Base-by-base conservation (phyloP, 441 rosid species). In the Corymbia citriodora region DNA sequence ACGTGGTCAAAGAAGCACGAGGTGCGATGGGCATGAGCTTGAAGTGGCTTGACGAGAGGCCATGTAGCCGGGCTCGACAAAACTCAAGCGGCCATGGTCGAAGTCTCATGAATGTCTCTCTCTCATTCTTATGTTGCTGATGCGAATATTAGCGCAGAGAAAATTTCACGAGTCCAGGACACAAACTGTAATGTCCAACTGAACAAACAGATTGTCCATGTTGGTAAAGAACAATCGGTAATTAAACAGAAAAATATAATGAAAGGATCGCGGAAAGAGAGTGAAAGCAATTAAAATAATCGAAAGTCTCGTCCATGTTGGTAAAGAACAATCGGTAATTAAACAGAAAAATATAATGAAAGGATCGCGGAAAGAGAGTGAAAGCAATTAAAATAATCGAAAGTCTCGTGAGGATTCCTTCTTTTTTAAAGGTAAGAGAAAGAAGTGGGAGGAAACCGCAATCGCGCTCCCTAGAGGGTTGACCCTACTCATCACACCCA, bases 251-350 rank as follows among this genome's bases (percentile, higher is more conserved):
- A 9, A 16, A 16, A 21, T 68, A 68, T 68, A 16, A 68, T 9
- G 18, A 17, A 17, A 31, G 79, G 11, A 16, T 40, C 21, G 45
- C 45, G 5, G 45, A 40, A 40, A 40, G 45, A 40, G 45, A 40
- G 45, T 7, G 36, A 61, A 61, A 61, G 61, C 61, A 57, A 57
- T 9, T 57, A 57, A 57, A 9, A 57, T 55, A 21, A 1, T 2
- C 61, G 9, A 21, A 21, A 0, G 27, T 57, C 0, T 57, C 23
- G 2, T 8, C 45, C 40, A 31, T 9, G 45, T 70, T 31, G 79
- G 79, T 70, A 68, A 31, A 31, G 21, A 31, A 17, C 40, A 17
- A 68, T 68, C 40, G 16, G 45, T 10, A 68, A 31, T 68, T 65
- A n/a, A 16, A n/a, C 15, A 65, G 8, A 31, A 9, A 16, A 16